Evolutionary conservation across 2,329 filamentous ascomycete genomes (phyloP), one percentile per base, ranked within the genome.

Genomic region (Fusarium dlaminii): DNA sequence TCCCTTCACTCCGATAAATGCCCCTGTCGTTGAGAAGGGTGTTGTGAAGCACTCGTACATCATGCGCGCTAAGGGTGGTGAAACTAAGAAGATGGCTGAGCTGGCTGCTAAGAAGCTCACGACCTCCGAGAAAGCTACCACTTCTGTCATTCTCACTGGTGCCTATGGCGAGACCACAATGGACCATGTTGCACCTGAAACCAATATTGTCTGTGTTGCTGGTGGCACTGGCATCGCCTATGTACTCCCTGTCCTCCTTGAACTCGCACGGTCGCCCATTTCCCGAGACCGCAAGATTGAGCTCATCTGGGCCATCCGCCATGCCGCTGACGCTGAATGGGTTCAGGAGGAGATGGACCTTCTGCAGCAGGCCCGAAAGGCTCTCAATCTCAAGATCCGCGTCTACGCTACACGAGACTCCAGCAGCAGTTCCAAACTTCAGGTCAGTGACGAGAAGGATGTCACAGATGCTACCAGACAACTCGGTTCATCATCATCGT

Each of bases 301-400:
- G 75, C 86, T 93, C n/a, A 83, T 92, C 63, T 93, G 91, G 91
- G 87, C 88, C 4, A 84, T 93, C 42, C 85, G 90, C 20, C 86
- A 87, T 45, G 82, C 82, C 12, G 78, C 80, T 12, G 88, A 93
- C 69, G 79, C 89, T 22, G 82, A 85, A 27, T 93, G 91, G 90
- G 82, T 93, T 15, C 80, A 82, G 32, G 77, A 82, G 11, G 91
- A 93, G 78, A 81, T 93, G 17, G 82, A 86, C 6, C 72, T 84
- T 12, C 81, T 92, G 15, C 82, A 81, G 9, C 82, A 82, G 46
- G 70, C 72, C 14, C 73, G 75, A 46, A 77, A 78, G 13, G 83
- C 82, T 8, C 82, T 84, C 56, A 80, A 84, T 9, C 82, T 92
- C 56, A 83, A 83, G 17, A 83, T 93, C 46, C 85, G 85, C 22